These are phyloP conservation scores for Curvularia verruculosa DNA, from an alignment of 2,329 filamentous ascomycete species.

Conservation along the genomic window DNA sequence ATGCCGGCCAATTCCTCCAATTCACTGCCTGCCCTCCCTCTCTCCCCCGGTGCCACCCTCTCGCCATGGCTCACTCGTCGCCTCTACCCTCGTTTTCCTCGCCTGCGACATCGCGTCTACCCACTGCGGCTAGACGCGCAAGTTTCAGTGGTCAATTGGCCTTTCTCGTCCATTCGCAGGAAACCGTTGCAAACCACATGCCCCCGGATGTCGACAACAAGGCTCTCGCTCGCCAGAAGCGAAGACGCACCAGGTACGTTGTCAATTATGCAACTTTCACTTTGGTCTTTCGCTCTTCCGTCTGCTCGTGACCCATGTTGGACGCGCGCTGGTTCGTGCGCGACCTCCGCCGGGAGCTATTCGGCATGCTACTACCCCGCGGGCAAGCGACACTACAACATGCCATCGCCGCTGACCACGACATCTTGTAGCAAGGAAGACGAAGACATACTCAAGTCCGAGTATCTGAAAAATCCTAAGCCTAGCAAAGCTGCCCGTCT, in stretches of 20 bases:
- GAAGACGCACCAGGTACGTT: constrained; percentile 65
- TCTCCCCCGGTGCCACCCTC: constrained; percentile 2
- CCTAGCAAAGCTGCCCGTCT: constrained; percentile 88
- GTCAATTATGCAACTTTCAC: constrained; percentile 12
- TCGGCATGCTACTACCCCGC: constrained; percentile 26
- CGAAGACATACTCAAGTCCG: constrained; percentile 84
- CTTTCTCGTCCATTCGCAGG: constrained; percentile 66
- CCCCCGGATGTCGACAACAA: constrained; percentile 66
- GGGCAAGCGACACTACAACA: constrained; percentile 28
- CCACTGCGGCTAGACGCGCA: constrained; percentile 32
- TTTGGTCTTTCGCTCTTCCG: constrained; percentile 22
- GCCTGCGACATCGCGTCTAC: constrained; percentile 24
- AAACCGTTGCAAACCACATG: constrained; percentile 61
- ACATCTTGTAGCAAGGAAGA: constrained; percentile 64
- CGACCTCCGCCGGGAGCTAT: constrained; percentile 23
- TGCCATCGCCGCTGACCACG: constrained; percentile 37
- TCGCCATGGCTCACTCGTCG: constrained; percentile 32
- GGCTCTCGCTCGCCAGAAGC: constrained; percentile 64
- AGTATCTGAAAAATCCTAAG: constrained; percentile 84
- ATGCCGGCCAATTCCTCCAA: constrained; percentile 18
- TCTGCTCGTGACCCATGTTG: constrained; percentile 26
- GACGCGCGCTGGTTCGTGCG: constrained; percentile 44
- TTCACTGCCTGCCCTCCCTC: background rate
- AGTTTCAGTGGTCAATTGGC: constrained; percentile 52
- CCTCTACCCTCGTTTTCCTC: constrained; percentile 38